Evolutionary conservation across 805 yeast genomes (phyloP).

Genomic region (Vanderwaltozyma yarrowii): DNA sequence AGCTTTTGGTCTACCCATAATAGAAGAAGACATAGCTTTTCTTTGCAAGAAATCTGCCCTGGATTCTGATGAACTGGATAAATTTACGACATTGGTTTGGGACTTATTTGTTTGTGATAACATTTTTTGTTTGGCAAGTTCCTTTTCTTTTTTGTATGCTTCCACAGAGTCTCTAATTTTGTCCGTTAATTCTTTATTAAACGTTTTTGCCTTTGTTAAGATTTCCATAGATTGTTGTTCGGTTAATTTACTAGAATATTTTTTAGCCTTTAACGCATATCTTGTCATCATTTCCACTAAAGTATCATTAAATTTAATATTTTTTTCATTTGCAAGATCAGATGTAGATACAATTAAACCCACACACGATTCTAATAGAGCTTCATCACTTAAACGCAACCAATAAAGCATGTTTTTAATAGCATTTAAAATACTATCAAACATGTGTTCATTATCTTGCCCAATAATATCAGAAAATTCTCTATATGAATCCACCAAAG

Average conservation of each 20-base stretch:
- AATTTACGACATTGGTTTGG: slow-evolving; percentile 4
- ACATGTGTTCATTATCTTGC: slow-evolving; percentile 31
- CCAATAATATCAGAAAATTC: slow-evolving; percentile 33
- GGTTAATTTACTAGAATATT: slow-evolving; percentile 58
- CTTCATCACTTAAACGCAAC: slow-evolving; percentile 73
- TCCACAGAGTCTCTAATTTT: slow-evolving; percentile 36
- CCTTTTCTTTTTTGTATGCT: slow-evolving; percentile 27
- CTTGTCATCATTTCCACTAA: slow-evolving; percentile 49
- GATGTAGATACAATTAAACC: slow-evolving; percentile 55
- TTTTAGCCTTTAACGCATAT: slow-evolving; percentile 56
- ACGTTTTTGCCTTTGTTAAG: slow-evolving; percentile 46
- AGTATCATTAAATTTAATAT: slow-evolving; percentile 40
- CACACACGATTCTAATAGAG: slow-evolving; percentile 58
- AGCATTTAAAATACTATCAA: slow-evolving; percentile 47
- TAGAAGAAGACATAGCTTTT: slow-evolving; percentile 23
- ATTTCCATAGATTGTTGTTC: slow-evolving; percentile 58
- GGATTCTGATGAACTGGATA: slow-evolving; percentile 11
- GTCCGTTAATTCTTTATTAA: slow-evolving; percentile 47
- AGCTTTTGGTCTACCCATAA: slow-evolving; percentile 21
- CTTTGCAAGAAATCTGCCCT: slow-evolving; percentile 27
- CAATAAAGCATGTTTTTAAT: slow-evolving; percentile 64
- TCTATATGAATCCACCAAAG: slow-evolving; percentile 55
- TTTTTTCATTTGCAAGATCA: slow-evolving; percentile 49
- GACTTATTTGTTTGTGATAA: slow-evolving; percentile 7
- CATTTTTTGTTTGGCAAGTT: slow-evolving; percentile 5